Percentiles rank a stretch among this genome's conserved stretches.
These are phyloP conservation scores for Alternaria rosae DNA, from an alignment of 2,329 filamentous ascomycete genomes.

Conservation along the genomic window DNA sequence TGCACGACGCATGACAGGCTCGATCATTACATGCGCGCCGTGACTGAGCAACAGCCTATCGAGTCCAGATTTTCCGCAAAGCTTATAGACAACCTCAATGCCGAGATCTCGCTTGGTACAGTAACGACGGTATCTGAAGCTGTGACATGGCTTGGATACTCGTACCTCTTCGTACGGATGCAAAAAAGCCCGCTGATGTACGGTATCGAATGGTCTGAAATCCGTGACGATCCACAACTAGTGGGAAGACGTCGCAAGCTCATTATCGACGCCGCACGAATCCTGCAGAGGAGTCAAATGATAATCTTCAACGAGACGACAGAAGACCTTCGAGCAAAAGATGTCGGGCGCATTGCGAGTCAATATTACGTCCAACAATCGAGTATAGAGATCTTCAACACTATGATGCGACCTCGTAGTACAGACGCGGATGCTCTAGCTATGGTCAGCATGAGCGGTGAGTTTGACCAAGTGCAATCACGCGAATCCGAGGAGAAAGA, in stretches of 20 bases:
- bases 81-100: slow-evolving; percentile 95
- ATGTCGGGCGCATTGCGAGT: slow-evolving; percentile 94
- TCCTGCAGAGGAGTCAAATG: slow-evolving; percentile 94
- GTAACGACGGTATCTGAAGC: slow-evolving; percentile 94
- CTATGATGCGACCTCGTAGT: slow-evolving; percentile 84
- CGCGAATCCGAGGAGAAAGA: slow-evolving; percentile 91
- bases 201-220: slow-evolving; percentile 93
- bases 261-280: slow-evolving; percentile 85
- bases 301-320: slow-evolving; percentile 97
- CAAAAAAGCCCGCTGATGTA: slow-evolving; percentile 88
- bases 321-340: slow-evolving; percentile 91
- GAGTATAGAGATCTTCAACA: slow-evolving; percentile 95
- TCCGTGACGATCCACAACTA: slow-evolving; percentile 84
- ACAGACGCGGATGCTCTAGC: slow-evolving; percentile 91
- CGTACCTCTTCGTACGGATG: slow-evolving; percentile 97
- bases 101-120: slow-evolving; percentile 90
- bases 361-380: slow-evolving; percentile 95
- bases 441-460: slow-evolving; percentile 97
- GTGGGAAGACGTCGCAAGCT: slow-evolving; percentile 85
- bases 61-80: slow-evolving; percentile 96
- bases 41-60: slow-evolving; percentile 95
- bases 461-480: slow-evolving; percentile 96
- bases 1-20: slow-evolving; percentile 96
- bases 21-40: slow-evolving; percentile 86
- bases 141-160: slow-evolving; percentile 97